phyloP scores from a whole-genome alignment of 2,329 filamentous ascomycete species.

The Ophiostoma triangulosporum region DNA sequence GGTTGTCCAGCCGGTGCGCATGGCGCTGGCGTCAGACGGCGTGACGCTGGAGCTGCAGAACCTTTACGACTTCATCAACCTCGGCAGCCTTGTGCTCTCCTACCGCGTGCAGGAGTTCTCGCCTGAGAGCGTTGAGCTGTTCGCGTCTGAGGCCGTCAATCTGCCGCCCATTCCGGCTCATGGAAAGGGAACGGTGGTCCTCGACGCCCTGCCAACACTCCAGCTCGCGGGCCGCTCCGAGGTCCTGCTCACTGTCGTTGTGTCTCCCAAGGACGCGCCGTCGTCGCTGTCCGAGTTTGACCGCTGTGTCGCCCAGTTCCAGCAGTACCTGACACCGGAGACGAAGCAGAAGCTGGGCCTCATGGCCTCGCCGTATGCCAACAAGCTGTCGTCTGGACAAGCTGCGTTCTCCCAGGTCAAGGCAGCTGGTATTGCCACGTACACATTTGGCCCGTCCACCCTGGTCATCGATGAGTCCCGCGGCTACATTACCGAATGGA shows the following conservation, averaged over 20 bases:
- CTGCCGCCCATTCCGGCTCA: conserved; percentile 29
- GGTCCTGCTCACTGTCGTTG: conserved; percentile 3
- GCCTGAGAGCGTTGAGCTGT: conserved; percentile 9
- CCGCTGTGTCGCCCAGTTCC: conserved; percentile 33
- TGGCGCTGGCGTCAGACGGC: conserved; percentile 23
- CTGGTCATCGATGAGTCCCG: conserved; percentile 29
- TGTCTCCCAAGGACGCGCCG: conserved; percentile 13
- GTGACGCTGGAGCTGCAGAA: conserved; percentile 25
- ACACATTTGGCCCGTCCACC: conserved; percentile 16
- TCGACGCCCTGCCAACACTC: conserved; percentile 30
- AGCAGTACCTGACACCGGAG: conserved; percentile 27
- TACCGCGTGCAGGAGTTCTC: conserved; percentile 28
- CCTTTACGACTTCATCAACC: conserved; percentile 33
- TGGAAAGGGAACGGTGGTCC: conserved; percentile 20
- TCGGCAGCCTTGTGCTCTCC: conserved; percentile 28
- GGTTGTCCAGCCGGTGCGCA: conserved; percentile 39
- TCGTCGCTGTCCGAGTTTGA: conserved; percentile 7
- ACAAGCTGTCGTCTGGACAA: background rate
- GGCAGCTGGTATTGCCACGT: conserved; percentile 15
- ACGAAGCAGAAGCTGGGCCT: conserved; percentile 9
- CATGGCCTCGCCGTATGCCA: conserved; percentile 10
- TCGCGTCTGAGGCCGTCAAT: conserved; percentile 25
- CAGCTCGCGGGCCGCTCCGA: background rate
- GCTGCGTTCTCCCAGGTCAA: background rate
- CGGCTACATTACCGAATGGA: conserved; percentile 21